phyloP scores from a whole-genome alignment of 1,284 basidiomycete species.

The Microbotryomycetes sp. region DNA sequence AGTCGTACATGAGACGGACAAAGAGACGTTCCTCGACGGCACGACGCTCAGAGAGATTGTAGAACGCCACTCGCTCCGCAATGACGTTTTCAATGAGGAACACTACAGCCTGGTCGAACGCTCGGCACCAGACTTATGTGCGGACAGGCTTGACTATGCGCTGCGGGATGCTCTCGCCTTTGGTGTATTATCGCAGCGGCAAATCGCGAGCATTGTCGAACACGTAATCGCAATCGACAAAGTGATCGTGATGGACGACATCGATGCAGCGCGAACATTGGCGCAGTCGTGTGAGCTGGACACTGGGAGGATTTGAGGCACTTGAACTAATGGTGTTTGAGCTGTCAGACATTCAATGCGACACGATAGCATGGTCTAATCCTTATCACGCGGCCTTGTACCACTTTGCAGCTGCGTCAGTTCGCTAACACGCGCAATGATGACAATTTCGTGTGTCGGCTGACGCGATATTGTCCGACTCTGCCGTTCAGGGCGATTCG shows the following conservation, averaged over 20 bases:
- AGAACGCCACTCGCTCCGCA: not conserved
- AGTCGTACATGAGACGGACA: slow-evolving; percentile 4
- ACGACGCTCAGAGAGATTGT: not conserved
- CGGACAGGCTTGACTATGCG: not conserved
- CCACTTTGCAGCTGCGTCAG: not conserved
- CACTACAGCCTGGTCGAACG: slow-evolving; percentile 2
- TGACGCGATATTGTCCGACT: too few species aligned
- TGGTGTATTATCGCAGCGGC: not conserved
- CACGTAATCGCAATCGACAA: not conserved
- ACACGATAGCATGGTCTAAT: not conserved
- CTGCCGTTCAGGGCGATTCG: not conserved
- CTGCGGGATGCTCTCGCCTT: not conserved
- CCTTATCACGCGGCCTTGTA: not conserved
- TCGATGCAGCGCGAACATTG: not conserved
- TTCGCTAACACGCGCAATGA: not conserved
- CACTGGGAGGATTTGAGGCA: too few species aligned
- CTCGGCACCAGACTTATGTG: not conserved
- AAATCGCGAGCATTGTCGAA: not conserved
- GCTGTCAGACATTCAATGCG: not conserved
- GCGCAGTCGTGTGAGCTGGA: not conserved
- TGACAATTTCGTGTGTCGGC: not conserved
- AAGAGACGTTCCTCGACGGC: not conserved
- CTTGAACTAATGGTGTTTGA: too few species aligned
- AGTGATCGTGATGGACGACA: not conserved
- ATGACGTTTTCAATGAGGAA: not conserved